Evolutionary conservation across 1,284 basidiomycete genomes (phyloP), one percentile per base, ranked within the genome.

Genomic region (Microbotryum intermedium): DNA sequence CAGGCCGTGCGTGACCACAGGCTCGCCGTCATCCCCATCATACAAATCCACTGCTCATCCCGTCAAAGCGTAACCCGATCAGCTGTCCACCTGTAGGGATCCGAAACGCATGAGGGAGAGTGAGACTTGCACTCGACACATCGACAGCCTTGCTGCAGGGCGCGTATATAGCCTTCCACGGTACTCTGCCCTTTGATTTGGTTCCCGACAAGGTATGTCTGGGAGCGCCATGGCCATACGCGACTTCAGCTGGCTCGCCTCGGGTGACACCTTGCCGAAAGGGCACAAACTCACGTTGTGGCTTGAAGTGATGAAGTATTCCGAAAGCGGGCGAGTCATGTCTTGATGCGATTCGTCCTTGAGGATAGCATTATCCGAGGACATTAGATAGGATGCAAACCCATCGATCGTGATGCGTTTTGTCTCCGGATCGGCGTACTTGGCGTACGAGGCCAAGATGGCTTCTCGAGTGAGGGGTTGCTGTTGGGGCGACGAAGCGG

Each of bases 171-270:
- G 0, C 94, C 94, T 72, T 97, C 94, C 45, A 94, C 85, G 0
- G 94, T 97, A 64, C 89, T 92, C 57, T 87, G 85, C 3, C 95
- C 94, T 10, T 93, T 83, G 59, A 95, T 84, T 72, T 99, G 95
- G 68, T 91, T 84, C 0, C 93, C 93, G 13, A 97, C 85, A 6
- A 99, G 84, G 71, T 99, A 98, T 0, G 95, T 98, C 72, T 72
- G 45, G 39, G 13, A 8, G 13, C 13, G 9, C 9, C 34, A 39
- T 34, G 34, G 10, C 11, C 11, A 34, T 3, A 16, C 34, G 34
- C 34, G 34, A 39, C 34, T 39, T 39, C 34, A 39, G 34, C 11
- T 2, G 34, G 34, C 34, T 16, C 11, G 34, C 34, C 18, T 39
- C 11, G 18, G 16, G 1, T 16, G 34, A 39, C 4, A 39, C 11